Evolutionary conservation across 108 stramenopile species (phyloP).

Genomic region (Phaeodactylum tricornutum): DNA sequence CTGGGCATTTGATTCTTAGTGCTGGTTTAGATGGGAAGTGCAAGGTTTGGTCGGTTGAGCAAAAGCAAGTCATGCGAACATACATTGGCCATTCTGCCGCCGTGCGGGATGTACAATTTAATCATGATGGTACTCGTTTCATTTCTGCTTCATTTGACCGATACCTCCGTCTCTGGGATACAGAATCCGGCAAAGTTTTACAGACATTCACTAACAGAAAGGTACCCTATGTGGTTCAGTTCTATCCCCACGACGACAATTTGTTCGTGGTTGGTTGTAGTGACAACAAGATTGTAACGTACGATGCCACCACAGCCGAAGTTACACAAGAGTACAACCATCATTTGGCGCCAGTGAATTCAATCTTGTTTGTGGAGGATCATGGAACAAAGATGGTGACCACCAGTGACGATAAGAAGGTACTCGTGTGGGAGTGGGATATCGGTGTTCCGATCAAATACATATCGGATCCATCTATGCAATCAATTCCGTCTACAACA

Average conservation of each 20-base stretch:
- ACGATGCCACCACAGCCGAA: conserved; percentile 82
- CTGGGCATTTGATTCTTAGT: conserved; percentile 94
- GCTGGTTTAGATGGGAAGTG: conserved; percentile 91
- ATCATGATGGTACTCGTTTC: conserved; percentile 80
- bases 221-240: conserved; percentile 88
- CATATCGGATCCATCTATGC: conserved; percentile 98
- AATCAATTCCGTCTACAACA: conserved; percentile 91
- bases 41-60: conserved; percentile 81
- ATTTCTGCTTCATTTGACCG: conserved; percentile 90
- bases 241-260: conserved; percentile 93
- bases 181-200: conserved; percentile 86
- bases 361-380: conserved; percentile 86
- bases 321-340: conserved; percentile 99
- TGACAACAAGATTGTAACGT: conserved; percentile 92
- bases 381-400: conserved; percentile 84
- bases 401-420: conserved; percentile 96
- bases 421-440: conserved; percentile 98
- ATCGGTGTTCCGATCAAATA: conserved; percentile 99
- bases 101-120: conserved; percentile 90
- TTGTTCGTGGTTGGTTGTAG: conserved; percentile 93
- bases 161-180: conserved; percentile 91
- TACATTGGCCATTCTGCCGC: conserved; percentile 92
- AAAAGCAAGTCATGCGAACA: conserved; percentile 70
- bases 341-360: conserved; percentile 94
- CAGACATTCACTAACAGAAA: conserved; percentile 88